A percentile compares a stretch with the other conserved stretches of the same genome.
These are phyloP conservation scores for Penicillium nordicum DNA, from an alignment of 2,329 filamentous ascomycete species.

Conservation along the genomic window DNA sequence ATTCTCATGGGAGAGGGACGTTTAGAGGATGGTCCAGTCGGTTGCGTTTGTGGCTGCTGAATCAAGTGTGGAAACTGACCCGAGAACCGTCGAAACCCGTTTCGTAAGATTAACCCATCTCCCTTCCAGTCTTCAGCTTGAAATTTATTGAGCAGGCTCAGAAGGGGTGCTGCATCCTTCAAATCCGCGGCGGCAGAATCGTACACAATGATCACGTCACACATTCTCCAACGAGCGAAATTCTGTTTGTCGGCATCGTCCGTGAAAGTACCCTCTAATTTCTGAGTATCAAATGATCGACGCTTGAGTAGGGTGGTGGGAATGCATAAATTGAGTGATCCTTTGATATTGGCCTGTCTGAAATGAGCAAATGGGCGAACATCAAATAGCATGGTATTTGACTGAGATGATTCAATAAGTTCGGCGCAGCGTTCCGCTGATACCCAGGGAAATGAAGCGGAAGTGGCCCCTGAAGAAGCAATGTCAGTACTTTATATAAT, in stretches of 20 bases:
- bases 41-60: slow-evolving; percentile 23
- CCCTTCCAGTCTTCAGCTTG: slow-evolving; percentile 77
- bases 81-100: slow-evolving; percentile 75
- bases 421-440: slow-evolving; percentile 54
- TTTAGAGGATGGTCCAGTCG: slow-evolving; percentile 37
- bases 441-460: slow-evolving; percentile 40
- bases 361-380: slow-evolving; percentile 84
- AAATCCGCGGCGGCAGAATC: slow-evolving; percentile 72
- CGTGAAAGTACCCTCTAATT: slow-evolving; percentile 82
- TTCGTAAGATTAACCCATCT: slow-evolving; percentile 68
- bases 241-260: slow-evolving; percentile 63
- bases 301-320: slow-evolving; percentile 91
- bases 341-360: slow-evolving; percentile 66
- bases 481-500: slow-evolving; percentile 5
- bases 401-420: slow-evolving; percentile 51
- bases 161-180: slow-evolving; percentile 74
- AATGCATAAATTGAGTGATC: slow-evolving; percentile 89
- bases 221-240: slow-evolving; percentile 73
- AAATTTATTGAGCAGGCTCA: slow-evolving; percentile 94
- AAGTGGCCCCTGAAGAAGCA: not conserved
- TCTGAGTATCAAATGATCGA: slow-evolving; percentile 83
- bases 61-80: slow-evolving; percentile 57
- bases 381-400: slow-evolving; percentile 70
- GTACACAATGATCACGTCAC: slow-evolving; percentile 79
- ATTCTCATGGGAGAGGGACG: slow-evolving; percentile 53